Percentiles rank a stretch among this genome's conserved stretches.
These are phyloP conservation scores for Fusarium papillatum DNA, from an alignment of 2,329 filamentous ascomycete genomes.

Conservation along the genomic window DNA sequence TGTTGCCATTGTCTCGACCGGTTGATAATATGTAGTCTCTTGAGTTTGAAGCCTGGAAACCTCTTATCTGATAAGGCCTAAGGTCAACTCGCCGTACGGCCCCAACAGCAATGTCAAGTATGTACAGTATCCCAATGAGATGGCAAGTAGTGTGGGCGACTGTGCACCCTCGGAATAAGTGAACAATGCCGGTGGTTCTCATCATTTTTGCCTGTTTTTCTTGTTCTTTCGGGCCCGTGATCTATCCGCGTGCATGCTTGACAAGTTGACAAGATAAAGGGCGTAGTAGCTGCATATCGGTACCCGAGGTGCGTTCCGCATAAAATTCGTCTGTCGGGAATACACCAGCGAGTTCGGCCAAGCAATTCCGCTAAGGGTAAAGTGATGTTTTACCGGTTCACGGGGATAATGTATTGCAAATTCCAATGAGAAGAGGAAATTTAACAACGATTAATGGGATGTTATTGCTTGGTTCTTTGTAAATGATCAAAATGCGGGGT, in stretches of 20 bases:
- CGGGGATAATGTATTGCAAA: background rate
- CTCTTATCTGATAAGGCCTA: background rate
- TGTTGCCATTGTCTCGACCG: background rate
- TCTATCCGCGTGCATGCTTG: background rate
- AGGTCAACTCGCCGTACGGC: background rate
- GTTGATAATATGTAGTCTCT: background rate
- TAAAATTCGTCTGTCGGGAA: background rate
- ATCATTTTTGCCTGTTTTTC: background rate
- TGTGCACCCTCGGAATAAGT: no score
- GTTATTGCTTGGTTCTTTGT: rapidly evolving
- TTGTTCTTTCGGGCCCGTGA: background rate
- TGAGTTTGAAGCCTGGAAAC: no score
- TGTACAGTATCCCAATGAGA: background rate
- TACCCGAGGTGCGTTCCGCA: background rate
- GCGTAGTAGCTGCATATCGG: background rate
- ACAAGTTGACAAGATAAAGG: conserved; percentile 1
- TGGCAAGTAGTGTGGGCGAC: no score
- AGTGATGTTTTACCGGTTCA: background rate
- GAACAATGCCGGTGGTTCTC: background rate
- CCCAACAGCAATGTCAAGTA: background rate
- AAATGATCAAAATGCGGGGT: background rate
- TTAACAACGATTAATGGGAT: background rate
- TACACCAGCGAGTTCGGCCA: background rate
- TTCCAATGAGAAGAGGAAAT: background rate
- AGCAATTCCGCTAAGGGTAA: background rate